These are phyloP conservation scores for Maudiozyma turicensis DNA, from an alignment of 805 yeast genomes.

Conservation along the genomic window DNA sequence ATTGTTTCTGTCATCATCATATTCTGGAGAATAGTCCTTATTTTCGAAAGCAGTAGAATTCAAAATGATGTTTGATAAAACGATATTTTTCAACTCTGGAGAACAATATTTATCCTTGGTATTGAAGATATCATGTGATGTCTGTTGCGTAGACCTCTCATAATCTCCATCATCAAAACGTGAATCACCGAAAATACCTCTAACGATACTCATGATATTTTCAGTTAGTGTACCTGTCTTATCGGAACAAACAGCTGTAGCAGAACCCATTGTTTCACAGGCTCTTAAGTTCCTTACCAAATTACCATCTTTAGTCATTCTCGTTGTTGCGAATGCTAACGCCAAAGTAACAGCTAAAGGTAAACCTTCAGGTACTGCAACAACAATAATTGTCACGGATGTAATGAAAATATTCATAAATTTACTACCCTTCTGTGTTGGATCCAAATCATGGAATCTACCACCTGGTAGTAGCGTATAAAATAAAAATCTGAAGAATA, in stretches of 20 bases:
- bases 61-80: slow-evolving; percentile 52
- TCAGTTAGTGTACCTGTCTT: slow-evolving; percentile 96
- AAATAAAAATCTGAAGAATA: slow-evolving; percentile 66
- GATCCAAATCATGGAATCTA: slow-evolving; percentile 33
- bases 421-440: slow-evolving; percentile 73
- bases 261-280: slow-evolving; percentile 99
- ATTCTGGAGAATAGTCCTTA: slow-evolving; percentile 18
- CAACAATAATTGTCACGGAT: slow-evolving; percentile 87
- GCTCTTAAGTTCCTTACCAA: slow-evolving; percentile 87
- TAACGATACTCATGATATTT: slow-evolving; percentile 84
- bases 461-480: slow-evolving; percentile 39
- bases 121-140: slow-evolving; percentile 5
- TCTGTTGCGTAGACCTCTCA: slow-evolving; percentile 2
- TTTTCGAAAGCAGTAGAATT: slow-evolving; percentile 91
- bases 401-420: slow-evolving; percentile 82
- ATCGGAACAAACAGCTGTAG: slow-evolving; percentile 94
- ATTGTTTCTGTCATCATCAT: neutral
- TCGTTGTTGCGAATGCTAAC: slow-evolving; percentile 92
- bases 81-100: slow-evolving; percentile 9
- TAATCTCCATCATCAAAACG: slow-evolving; percentile 43
- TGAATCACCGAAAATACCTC: slow-evolving; percentile 55
- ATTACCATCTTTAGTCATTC: slow-evolving; percentile 95
- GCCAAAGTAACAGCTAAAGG: slow-evolving; percentile 97
- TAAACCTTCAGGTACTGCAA: slow-evolving; percentile 98
- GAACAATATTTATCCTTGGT: slow-evolving; percentile 7